A percentile compares a stretch with the other conserved stretches of the same genome.
Evolutionary conservation across 2,329 filamentous ascomycete species (phyloP).

Genomic region (Arthrocladium fulminans): DNA sequence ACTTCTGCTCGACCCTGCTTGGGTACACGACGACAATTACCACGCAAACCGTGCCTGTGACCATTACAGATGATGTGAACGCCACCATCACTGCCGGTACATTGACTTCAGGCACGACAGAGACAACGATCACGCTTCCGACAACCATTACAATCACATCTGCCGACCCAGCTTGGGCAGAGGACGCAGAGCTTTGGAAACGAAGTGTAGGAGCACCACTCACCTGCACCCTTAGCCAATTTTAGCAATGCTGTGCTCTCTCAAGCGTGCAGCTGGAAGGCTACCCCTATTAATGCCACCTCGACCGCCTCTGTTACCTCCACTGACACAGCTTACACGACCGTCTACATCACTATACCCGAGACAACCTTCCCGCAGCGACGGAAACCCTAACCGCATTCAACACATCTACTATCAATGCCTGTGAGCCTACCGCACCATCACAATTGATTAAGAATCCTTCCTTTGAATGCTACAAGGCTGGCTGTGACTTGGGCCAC

Average conservation of each 20-base stretch:
- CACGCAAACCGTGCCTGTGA: background rate
- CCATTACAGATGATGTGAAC: background rate
- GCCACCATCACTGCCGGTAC: constrained; percentile 5
- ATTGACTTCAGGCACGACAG: constrained; percentile 4
- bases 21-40: background rate
- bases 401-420: constrained; percentile 6
- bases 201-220: constrained; percentile 1
- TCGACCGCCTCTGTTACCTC: background rate
- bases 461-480: constrained; percentile 8
- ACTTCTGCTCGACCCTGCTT: constrained; percentile 7
- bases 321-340: background rate
- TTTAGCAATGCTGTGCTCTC: constrained; percentile 3
- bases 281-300: background rate
- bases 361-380: background rate
- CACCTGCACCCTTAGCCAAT: constrained; percentile 1
- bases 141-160: constrained; percentile 4
- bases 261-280: constrained; percentile 8
- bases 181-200: background rate
- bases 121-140: background rate
- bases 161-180: background rate
- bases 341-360: constrained; percentile 6
- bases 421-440: constrained; percentile 7
- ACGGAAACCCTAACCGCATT: background rate
- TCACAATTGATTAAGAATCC: constrained; percentile 8
- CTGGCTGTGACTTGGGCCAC: constrained; percentile 3